Evolutionary conservation across 306 rosid genomes (phyloP), one percentile per base, ranked within the genome.

Genomic region (Astragalus glycyphyllos): DNA sequence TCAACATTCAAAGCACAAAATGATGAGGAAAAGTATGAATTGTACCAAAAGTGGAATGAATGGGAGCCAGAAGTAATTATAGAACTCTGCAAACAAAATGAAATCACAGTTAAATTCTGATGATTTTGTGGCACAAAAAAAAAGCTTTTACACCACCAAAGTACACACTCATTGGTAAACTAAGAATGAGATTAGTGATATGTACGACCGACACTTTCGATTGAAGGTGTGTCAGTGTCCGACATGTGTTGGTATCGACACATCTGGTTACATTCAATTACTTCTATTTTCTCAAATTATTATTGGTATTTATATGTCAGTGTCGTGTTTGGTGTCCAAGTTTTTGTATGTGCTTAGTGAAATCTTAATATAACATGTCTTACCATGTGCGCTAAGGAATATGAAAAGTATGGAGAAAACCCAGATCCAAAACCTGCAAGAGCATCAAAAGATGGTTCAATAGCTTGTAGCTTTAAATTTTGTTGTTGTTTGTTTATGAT

Each of bases 11-110:
- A 20, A 48, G 5, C 6, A 23, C 3, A 58, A 7, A 14, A 10
- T 40, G 38, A 26, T 54, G 35, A 29, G 66, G 34, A n/a, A 46
- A 12, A 12, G 40, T 41, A 40, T 53, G 7, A 40, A 68, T 4
- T 48, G 7, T 86, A 89, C 91, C 89, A 76, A 72, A 68, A 89
- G 84, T 45, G 91, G 96, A 63, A 89, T 76, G 76, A 89, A 89
- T 14, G 96, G 89, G 65, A 89, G 89, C 94, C 94, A 88, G 69
- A 75, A 88, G 80, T 86, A 13, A 58, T 78, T 82, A 77, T 86
- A 80, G 64, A 88, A 88, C 79, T 60, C 94, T 88, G 90, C 82
- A 84, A 46, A 48, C 9, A 65, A 53, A 70, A 31, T 40, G 37
- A 62, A 63, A 13, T 11, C 14, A 17, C 23, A 0, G 31, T 68